These are phyloP conservation scores for Xylaria acuta DNA, from an alignment of 495 filamentous ascomycete genomes.

Conservation along the genomic window DNA sequence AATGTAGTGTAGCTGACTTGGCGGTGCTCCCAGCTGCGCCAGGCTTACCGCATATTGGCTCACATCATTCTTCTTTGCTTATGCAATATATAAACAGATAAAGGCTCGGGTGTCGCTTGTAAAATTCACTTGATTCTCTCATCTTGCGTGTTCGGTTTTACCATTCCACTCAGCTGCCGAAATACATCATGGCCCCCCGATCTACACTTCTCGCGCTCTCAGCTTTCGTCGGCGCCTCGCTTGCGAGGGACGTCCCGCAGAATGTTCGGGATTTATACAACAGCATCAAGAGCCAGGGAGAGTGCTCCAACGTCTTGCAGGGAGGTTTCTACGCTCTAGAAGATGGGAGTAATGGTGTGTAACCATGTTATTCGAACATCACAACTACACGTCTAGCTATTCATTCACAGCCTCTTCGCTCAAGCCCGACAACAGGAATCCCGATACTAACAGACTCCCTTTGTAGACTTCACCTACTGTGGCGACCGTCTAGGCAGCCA, in stretches of 20 bases:
- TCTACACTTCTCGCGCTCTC: slow-evolving; percentile 28
- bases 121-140: neutral
- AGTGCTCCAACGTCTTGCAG: slow-evolving; percentile 43
- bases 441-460: neutral
- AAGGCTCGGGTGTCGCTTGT: neutral
- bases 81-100: neutral
- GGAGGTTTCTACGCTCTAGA: slow-evolving; percentile 47
- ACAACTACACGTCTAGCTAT: neutral
- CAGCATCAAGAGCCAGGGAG: slow-evolving; percentile 40
- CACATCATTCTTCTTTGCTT: neutral
- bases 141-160: neutral
- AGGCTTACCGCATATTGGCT: neutral
- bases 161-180: neutral
- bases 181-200: slow-evolving; percentile 32
- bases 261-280: slow-evolving; percentile 47
- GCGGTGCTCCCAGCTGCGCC: neutral
- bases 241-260: slow-evolving; percentile 42
- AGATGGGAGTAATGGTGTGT: slow-evolving; percentile 42
- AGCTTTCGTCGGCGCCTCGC: slow-evolving; percentile 29
- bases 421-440: neutral
- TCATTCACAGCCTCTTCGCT: neutral
- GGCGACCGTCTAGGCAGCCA: slow-evolving; percentile 45
- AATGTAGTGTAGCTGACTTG: neutral
- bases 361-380: neutral
- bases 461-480: slow-evolving; percentile 48